Evolutionary conservation across 2,329 filamentous ascomycete genomes (phyloP), one percentile per base, ranked within the genome.

Genomic region (Akanthomyces dipterigenus): DNA sequence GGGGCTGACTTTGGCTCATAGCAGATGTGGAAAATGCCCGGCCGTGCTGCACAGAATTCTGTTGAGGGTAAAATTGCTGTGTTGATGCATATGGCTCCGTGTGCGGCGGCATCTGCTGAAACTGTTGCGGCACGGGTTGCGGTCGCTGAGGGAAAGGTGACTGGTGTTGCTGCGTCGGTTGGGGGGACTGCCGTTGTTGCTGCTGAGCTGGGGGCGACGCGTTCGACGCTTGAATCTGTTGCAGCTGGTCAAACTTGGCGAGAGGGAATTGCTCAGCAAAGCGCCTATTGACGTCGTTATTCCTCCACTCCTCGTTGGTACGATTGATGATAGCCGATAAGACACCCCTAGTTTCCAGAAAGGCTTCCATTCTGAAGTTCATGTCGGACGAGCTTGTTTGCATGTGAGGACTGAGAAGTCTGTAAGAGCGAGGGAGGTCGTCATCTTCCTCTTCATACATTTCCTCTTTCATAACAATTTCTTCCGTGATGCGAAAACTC

Each of bases 361-460:
- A 81, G 7, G 77, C 73, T 42, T 84, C 83, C 3, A 89, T 75
- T 45, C 84, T 78, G 31, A 81, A 78, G 69, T 88, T 88, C 71
- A 89, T 82, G 63, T 85, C 82, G 28, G 79, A 72, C 1, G 84
- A 85, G 18, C 77, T 77, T 2, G 83, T 87, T 65, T 85, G 81
- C 62, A 89, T 76, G 67, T 87, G 82, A 3, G 84, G 80, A 16
- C 84, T 84, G 36, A 91, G 76, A 16, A 85, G 78, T 62, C 85
- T 81, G 69, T 87, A 89, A 59, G 86, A 84, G 63, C 85, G 81
- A 1, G 88, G 86, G 26, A 90, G 71, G 61, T 93, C 89, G 67
- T 96, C 90, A 58, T 96, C 92, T 70, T 96, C 90, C 73, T 96
- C 93, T 70, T 96, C 92, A 71, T 97, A 97, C 91, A 96, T 96